phyloP scores from a whole-genome alignment of 2,329 filamentous ascomycete species.

The Pestalotiopsis sp. region DNA sequence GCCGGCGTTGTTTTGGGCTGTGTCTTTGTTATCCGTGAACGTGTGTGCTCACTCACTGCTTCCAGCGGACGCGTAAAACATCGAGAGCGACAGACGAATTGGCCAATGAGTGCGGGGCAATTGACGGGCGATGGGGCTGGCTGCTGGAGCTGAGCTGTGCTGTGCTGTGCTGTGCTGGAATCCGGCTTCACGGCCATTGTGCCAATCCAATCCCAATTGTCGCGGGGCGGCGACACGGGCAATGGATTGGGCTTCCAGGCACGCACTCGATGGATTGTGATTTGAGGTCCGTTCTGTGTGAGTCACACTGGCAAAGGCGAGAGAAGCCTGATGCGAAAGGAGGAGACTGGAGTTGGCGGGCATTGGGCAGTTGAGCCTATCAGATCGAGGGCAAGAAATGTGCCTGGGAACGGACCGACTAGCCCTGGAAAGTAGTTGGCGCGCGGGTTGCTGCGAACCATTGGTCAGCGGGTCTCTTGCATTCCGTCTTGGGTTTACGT shows the following conservation, averaged over 20 bases:
- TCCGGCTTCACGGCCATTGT: background rate
- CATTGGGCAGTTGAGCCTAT: background rate
- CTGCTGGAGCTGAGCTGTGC: background rate
- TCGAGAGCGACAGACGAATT: conserved; percentile 6
- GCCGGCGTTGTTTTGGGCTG: background rate
- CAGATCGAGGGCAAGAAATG: background rate
- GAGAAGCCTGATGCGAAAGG: background rate
- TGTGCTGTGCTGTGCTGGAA: background rate
- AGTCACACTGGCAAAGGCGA: background rate
- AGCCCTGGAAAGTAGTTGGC: background rate
- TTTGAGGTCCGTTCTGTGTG: background rate
- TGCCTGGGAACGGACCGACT: background rate
- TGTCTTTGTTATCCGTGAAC: background rate
- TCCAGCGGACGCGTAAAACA: background rate
- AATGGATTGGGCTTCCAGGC: background rate
- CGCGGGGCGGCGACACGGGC: background rate
- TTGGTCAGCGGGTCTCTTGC: background rate
- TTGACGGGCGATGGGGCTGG: background rate
- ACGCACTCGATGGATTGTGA: background rate
- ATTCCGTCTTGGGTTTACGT: background rate
- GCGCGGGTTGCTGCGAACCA: background rate
- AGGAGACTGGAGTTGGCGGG: background rate
- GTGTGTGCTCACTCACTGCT: background rate
- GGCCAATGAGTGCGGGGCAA: conserved; percentile 13
- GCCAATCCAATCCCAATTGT: background rate